These are phyloP conservation scores for Talaromyces stipitatus DNA, from an alignment of 495 filamentous ascomycete genomes.

Conservation along the genomic window DNA sequence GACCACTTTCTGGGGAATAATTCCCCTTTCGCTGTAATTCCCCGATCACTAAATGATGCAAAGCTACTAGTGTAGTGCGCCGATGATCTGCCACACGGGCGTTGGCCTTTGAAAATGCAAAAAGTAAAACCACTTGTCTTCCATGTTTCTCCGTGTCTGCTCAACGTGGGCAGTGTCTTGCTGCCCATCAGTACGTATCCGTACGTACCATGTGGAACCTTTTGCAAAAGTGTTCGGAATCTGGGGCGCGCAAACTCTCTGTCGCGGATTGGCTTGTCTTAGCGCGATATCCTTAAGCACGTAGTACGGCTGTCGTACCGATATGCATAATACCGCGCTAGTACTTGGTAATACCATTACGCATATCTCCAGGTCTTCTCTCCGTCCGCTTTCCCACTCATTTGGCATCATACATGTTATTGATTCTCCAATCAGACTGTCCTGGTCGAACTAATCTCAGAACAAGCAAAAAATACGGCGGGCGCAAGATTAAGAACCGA, in stretches of 20 bases:
- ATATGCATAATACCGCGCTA: not conserved
- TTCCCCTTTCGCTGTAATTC: not conserved
- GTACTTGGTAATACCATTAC: not conserved
- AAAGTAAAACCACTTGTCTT: not conserved
- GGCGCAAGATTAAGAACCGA: no score
- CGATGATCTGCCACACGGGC: not conserved
- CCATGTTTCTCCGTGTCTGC: not conserved
- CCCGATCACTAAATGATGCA: not conserved
- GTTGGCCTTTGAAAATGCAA: no score
- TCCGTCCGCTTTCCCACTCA: not conserved
- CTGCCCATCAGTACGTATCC: not conserved
- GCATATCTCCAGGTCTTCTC: no score
- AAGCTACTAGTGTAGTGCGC: not conserved
- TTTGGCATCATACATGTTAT: not conserved
- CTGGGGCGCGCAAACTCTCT: conserved; percentile 2
- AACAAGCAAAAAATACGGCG: no score
- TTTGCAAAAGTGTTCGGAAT: conserved; percentile 1
- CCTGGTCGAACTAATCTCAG: no score
- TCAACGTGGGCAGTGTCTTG: not conserved
- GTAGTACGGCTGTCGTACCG: not conserved
- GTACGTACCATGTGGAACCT: not conserved
- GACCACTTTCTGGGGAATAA: not conserved
- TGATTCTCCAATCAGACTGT: not conserved
- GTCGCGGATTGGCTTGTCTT: not conserved
- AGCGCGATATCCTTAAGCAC: not conserved